A percentile compares a stretch with the other conserved stretches of the same genome.
Evolutionary conservation across 305 asterid species (phyloP).

Genomic region (Euphrasia arctica): DNA sequence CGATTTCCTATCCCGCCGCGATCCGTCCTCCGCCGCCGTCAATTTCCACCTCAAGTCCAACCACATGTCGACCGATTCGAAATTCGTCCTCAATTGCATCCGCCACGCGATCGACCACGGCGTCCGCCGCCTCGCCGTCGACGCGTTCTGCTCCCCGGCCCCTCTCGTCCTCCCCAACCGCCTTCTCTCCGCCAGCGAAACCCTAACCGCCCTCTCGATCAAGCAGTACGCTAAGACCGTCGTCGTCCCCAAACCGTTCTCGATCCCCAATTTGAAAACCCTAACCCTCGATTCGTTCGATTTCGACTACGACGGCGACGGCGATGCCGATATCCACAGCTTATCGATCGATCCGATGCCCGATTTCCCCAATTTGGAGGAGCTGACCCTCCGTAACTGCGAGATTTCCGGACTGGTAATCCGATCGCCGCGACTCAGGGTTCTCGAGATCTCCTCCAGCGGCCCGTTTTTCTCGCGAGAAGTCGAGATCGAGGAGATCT

Average conservation of each 20-base stretch:
- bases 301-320: neutral
- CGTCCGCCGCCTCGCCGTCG: neutral
- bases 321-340: neutral
- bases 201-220: neutral
- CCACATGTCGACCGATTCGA: neutral
- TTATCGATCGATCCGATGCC: neutral
- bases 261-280: neutral
- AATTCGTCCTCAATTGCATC: neutral
- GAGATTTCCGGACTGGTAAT: conserved; percentile 10
- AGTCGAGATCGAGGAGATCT: conserved; percentile 15
- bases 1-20: neutral
- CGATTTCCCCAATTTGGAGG: conserved; percentile 26
- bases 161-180: neutral
- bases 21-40: neutral
- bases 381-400: conserved; percentile 22
- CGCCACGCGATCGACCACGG: neutral
- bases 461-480: neutral
- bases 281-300: neutral
- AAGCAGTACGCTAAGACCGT: neutral
- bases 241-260: neutral
- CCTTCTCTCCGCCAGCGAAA: neutral
- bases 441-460: conserved; percentile 18
- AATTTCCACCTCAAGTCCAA: neutral
- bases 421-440: conserved; percentile 22
- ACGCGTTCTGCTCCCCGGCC: neutral